phyloP scores from a whole-genome alignment of 2,329 filamentous ascomycete species.

The Xylariaceae sp. region DNA sequence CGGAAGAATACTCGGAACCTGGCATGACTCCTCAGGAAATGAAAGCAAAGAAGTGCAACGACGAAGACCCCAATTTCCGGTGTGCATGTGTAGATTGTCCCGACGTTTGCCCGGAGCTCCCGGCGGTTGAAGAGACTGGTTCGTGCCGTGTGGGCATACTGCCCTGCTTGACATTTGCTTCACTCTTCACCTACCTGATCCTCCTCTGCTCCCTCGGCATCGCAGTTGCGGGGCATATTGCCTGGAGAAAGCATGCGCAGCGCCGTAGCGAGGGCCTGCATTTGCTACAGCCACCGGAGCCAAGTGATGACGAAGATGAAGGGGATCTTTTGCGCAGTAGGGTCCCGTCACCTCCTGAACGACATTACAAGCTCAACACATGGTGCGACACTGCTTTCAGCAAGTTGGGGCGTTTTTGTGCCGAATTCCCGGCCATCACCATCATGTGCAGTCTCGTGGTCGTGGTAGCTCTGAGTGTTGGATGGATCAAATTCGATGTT shows the following conservation, averaged over 20 bases:
- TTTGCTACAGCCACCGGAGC: constrained; percentile 74
- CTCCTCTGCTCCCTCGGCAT: constrained; percentile 63
- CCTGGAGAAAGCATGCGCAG: constrained; percentile 66
- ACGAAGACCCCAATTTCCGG: constrained; percentile 75
- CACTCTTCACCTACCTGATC: constrained; percentile 78
- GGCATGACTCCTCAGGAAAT: constrained; percentile 69
- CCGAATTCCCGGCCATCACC: constrained; percentile 77
- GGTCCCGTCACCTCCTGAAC: constrained; percentile 69
- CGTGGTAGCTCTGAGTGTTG: constrained; percentile 73
- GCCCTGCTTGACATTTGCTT: constrained; percentile 90
- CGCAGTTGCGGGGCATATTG: constrained; percentile 66
- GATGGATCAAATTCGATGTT: constrained; percentile 83
- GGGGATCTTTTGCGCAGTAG: constrained; percentile 73
- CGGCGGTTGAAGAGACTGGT: constrained; percentile 62
- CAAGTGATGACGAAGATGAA: constrained; percentile 91
- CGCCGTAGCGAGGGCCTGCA: constrained; percentile 78
- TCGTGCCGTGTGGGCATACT: constrained; percentile 79
- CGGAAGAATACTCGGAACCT: constrained; percentile 53
- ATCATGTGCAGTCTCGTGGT: constrained; percentile 70
- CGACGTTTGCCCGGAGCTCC: constrained; percentile 75
- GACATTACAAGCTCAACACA: constrained; percentile 77
- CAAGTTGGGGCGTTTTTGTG: constrained; percentile 71
- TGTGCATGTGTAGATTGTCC: constrained; percentile 95
- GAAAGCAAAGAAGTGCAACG: constrained; percentile 80
- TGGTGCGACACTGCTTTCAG: constrained; percentile 76